phyloP scores from a whole-genome alignment of 2,329 filamentous ascomycete genomes.

The Gliomastix tumulicola region DNA sequence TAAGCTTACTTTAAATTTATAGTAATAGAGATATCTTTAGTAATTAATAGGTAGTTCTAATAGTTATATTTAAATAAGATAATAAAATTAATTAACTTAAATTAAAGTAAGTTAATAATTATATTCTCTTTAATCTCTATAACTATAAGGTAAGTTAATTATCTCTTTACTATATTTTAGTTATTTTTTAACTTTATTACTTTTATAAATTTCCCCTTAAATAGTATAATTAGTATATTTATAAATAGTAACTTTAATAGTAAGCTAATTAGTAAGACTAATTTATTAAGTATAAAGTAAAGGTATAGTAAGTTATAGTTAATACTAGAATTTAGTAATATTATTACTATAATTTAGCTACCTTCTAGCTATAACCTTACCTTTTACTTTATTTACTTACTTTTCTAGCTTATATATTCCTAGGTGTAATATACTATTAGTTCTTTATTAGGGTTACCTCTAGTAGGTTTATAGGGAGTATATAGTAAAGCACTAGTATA shows the following conservation, averaged over 20 bases:
- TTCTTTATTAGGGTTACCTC: not conserved
- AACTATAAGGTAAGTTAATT: not conserved
- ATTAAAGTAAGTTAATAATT: not conserved
- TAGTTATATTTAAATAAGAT: not conserved
- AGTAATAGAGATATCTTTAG: not conserved
- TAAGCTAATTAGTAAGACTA: not conserved
- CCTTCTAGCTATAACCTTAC: not conserved
- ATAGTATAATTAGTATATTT: not conserved
- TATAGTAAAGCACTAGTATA: not conserved
- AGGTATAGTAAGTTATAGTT: not conserved
- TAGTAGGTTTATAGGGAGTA: slow-evolving; percentile 1
- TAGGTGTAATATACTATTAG: not conserved
- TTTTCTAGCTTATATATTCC: not conserved
- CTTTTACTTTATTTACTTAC: not conserved
- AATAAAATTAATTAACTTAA: not conserved
- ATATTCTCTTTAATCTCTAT: not conserved
- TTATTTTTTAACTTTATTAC: not conserved
- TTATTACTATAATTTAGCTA: not conserved
- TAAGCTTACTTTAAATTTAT: too few species aligned
- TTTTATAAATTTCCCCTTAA: not conserved
- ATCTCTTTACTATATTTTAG: not conserved
- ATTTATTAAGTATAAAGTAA: not conserved
- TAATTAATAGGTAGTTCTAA: not conserved
- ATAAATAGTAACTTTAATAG: slow-evolving; percentile 1
- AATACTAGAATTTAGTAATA: not conserved